Evolutionary conservation across 2,329 filamentous ascomycete species (phyloP).

Genomic region (Tolypocladium paradoxum): DNA sequence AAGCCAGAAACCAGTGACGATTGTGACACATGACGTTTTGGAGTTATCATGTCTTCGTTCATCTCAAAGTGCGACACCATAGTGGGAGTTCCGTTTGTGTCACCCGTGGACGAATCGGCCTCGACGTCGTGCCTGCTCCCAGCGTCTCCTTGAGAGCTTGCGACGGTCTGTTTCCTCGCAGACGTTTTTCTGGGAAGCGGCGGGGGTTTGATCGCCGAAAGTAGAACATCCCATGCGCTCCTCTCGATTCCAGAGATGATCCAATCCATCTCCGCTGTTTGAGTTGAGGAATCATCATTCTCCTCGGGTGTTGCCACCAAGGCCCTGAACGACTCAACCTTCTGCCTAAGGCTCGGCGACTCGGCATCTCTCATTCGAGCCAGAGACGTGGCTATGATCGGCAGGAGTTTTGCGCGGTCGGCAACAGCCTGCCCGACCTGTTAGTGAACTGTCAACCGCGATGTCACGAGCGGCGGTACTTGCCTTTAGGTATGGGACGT

Average conservation of each 20-base stretch:
- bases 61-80: slow-evolving; percentile 1
- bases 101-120: not conserved
- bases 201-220: slow-evolving; percentile 9
- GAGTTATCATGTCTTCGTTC: not conserved
- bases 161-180: not conserved
- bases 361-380: slow-evolving; percentile 22
- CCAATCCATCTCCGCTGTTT: not conserved
- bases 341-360: slow-evolving; percentile 21
- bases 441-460: slow-evolving; percentile 1
- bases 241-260: slow-evolving; percentile 3
- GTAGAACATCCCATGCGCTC: slow-evolving; percentile 13
- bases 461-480: not conserved
- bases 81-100: not conserved
- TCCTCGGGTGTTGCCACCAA: not conserved
- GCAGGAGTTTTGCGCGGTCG: slow-evolving; percentile 14
- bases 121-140: not conserved
- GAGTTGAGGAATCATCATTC: not conserved
- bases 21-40: not conserved
- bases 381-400: slow-evolving; percentile 18
- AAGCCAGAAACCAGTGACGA: not conserved
- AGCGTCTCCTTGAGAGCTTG: not conserved
- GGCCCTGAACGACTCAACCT: slow-evolving; percentile 8
- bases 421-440: slow-evolving; percentile 11
- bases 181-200: not conserved
- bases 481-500: slow-evolving; percentile 24